Percentiles rank a stretch among this genome's conserved stretches.
Conservation (phyloP, 805 yeast species). For the Jamesozyma gamospora region DNA sequence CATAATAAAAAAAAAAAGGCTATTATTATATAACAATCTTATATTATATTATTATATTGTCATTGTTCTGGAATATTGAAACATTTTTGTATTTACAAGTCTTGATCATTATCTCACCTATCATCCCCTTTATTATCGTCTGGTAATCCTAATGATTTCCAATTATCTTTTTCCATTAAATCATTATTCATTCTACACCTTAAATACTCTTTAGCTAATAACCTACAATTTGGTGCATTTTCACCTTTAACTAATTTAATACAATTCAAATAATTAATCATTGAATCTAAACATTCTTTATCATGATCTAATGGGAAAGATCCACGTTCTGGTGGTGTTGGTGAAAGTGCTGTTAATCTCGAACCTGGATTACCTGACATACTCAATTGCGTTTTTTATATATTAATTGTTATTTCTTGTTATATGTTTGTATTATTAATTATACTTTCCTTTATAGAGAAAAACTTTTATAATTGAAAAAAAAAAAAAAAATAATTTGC, state of each 20-base stretch:
- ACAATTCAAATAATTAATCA: constrained; percentile 70
- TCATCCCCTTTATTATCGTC: constrained; percentile 25
- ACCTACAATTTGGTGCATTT: constrained; percentile 85
- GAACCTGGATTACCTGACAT: constrained; percentile 39
- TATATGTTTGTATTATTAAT: no score
- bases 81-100: no score
- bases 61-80: no score
- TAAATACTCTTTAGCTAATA: constrained; percentile 71
- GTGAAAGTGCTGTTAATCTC: constrained; percentile 43
- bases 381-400: not conserved
- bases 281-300: constrained; percentile 66
- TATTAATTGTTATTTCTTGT: no score
- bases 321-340: constrained; percentile 94
- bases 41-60: no score
- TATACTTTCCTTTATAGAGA: no score
- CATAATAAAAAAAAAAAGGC: no score
- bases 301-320: constrained; percentile 92
- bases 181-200: constrained; percentile 82
- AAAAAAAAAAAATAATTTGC: no score
- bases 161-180: constrained; percentile 49
- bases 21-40: no score
- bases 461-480: no score
- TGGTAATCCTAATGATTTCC: constrained; percentile 55
- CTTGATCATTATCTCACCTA: not conserved
- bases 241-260: constrained; percentile 66